Evolutionary conservation across 163 green algal genomes (phyloP).

Genomic region (Scenedesmus sp.): DNA sequence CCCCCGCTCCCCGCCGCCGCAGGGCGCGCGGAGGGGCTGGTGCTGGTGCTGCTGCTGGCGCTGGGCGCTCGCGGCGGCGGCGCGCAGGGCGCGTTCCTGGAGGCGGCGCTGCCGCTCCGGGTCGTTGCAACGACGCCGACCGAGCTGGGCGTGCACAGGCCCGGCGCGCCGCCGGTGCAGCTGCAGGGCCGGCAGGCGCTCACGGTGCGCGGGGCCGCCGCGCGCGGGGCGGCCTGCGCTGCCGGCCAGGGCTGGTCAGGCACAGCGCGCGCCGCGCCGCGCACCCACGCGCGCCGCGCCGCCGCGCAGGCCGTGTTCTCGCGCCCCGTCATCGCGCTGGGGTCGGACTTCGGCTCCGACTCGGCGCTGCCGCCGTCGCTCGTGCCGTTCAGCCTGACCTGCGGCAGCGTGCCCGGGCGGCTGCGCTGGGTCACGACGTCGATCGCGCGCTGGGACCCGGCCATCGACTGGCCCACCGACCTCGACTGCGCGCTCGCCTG

Average conservation of each 20-base stretch:
- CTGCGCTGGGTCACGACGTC: conserved; percentile 68
- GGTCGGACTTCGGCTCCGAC: conserved; percentile 54
- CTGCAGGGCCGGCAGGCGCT: conserved; percentile 33
- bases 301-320: conserved; percentile 65
- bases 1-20: too few species aligned
- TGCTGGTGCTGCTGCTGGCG: too few species aligned
- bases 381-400: conserved; percentile 55
- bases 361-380: conserved; percentile 23
- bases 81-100: conserved; percentile 36
- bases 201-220: neutral
- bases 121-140: conserved; percentile 41
- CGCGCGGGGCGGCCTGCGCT: neutral
- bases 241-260: neutral
- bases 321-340: conserved; percentile 62
- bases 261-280: neutral
- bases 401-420: conserved; percentile 43
- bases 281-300: neutral
- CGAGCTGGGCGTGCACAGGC: conserved; percentile 1
- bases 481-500: conserved; percentile 56
- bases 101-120: conserved; percentile 38
- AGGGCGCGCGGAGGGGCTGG: too few species aligned
- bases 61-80: neutral
- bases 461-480: conserved; percentile 56
- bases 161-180: neutral
- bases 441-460: conserved; percentile 61